Conservation (phyloP, 192 early-diverging fungal genomes). For the Geranomyces variabilis region DNA sequence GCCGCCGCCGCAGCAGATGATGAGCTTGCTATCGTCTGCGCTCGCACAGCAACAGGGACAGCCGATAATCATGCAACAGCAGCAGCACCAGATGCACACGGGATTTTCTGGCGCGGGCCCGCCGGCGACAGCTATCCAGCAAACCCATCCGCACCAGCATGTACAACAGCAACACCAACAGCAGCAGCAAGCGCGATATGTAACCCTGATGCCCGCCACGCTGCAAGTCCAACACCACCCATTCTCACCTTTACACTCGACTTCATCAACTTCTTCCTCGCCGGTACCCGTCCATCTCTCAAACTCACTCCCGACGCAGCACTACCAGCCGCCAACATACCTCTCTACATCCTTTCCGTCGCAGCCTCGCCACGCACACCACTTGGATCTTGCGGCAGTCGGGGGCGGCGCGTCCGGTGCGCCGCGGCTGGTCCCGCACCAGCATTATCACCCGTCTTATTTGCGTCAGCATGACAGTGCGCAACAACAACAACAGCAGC, state of each 20-base stretch:
- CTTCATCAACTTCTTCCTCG: too few relatives aligned
- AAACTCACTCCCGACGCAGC: constrained; percentile 1
- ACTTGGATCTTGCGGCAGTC: too few relatives aligned
- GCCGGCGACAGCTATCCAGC: neutral
- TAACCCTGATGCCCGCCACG: neutral
- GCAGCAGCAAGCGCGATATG: neutral
- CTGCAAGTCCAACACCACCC: neutral
- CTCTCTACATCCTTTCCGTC: neutral
- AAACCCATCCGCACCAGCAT: neutral
- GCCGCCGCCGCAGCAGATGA: too few relatives aligned
- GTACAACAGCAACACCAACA: neutral
- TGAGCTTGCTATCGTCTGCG: too few relatives aligned
- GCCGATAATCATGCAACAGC: too few relatives aligned
- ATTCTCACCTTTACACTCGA: too few relatives aligned
- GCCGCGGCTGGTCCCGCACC: too few relatives aligned
- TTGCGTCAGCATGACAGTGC: too few relatives aligned
- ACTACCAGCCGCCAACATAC: neutral
- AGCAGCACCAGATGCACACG: constrained; percentile 21
- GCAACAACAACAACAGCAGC: neutral
- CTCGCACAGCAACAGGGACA: too few relatives aligned
- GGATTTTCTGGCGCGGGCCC: too few relatives aligned
- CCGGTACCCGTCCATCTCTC: neutral
- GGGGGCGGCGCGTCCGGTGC: too few relatives aligned
- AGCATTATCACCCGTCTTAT: too few relatives aligned
- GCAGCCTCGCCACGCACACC: neutral